Base-by-base conservation (phyloP, 2,329 filamentous ascomycete genomes). In the Beauveria bassiana region DNA sequence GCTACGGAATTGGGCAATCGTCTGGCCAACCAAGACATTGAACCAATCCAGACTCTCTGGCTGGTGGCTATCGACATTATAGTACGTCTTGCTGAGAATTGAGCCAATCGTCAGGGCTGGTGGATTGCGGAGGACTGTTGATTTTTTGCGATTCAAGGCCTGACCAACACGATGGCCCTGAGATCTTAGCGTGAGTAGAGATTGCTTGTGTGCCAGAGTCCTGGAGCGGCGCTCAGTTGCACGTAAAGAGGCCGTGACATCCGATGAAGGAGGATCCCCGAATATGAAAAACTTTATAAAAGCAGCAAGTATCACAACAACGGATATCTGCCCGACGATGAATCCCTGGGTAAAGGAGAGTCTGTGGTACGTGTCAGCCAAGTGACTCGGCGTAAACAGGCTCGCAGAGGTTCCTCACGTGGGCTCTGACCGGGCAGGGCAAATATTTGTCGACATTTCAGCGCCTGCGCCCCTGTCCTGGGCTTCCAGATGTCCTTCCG, bases 201-300 rank as follows among this genome's bases (percentile, higher is more conserved):
- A 90, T 64, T 88, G 85, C 72, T 87, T 86, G 75, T 96, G 91
- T 26, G 88, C 86, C 61, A 92, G 79, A 1, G 89, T 90, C 65
- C 88, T 81, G 58, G 88, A 86, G 62, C 87, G 85, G 28, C 90
- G 85, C 67, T 91, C 87, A 12, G 88, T 87, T 62, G 89, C 90
- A 66, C 89, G 86, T 49, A 89, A 79, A 8, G 90, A 82, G 14
- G 91, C 90, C 22, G 89, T 90, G 60, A 88, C 86, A 65, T 96
- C 92, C 64, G 91, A 82, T 1, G 90, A 91, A 1, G 92, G 91
- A 5, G 91, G 86, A 71, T 98, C 95, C 68, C 95, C 95, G 72
- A 99, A 98, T 71, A 99, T 98, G 83, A 99, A 99, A 84, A 97
- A 99, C 73, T 96, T 96, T 75, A 99, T 98, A 77, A 99, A 98